Evolutionary conservation across 148 eudicot species (phyloP), one percentile per base, ranked within the genome.

Genomic region (Rhododendron vialii): DNA sequence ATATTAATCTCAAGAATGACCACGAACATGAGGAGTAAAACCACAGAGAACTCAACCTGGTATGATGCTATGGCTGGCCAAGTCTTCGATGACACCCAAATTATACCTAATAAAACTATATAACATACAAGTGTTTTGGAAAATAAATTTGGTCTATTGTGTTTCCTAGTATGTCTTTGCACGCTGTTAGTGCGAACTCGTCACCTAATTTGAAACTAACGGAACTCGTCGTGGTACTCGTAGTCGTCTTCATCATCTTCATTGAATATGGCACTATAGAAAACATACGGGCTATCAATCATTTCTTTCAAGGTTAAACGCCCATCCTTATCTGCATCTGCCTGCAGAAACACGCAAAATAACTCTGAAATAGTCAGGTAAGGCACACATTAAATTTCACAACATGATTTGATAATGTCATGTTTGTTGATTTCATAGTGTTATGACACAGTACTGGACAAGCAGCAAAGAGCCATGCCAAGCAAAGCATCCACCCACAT

Each of bases 251-350:
- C 97, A 73, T 94, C 92, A 30, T 92, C 94, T 33, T 91, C 95
- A 43, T 85, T 91, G 89, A 94, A 96, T 28, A 95, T 91, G 24
- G 98, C 92, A 87, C 98, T 95, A 45, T 96, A 96, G 89, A 95
- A 96, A 81, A 94, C 95, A 87, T 94, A 93, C 20, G 99, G 99
- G 88, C 89, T 95, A 18, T 96, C 98, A 81, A 95, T 90, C 99
- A 95, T 95, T 94, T 96, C 99, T 53, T 83, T 77, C 85, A 96
- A 88, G 43, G 96, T 85, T 55, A 96, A 94, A 9, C 91, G 93
- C 43, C 98, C 98, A 85, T 96, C 99, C 91, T 96, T 96, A 89
- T 95, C 92, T 73, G 90, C 74, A 89, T 96, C 99, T 78, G 98
- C 99, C 99, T 96, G 95, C 57, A 89, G 20, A 80, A 71, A 55